Conservation (phyloP, 352 stramenopile species). For the Phytophthora melonis region DNA sequence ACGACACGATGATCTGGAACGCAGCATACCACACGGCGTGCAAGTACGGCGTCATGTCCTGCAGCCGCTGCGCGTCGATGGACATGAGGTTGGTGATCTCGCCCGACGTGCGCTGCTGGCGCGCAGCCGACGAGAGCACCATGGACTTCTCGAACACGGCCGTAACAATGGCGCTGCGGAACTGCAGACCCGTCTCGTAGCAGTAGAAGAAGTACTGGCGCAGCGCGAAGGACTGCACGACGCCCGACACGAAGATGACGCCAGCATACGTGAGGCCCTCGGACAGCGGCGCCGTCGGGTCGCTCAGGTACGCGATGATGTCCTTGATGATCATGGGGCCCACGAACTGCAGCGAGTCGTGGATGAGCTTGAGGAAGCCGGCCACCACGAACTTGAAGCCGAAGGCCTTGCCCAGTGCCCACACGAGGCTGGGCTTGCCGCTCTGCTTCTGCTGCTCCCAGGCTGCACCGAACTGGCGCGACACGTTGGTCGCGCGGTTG, state of each 20-base stretch:
- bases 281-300: slow-evolving; percentile 63
- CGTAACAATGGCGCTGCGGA: slow-evolving; percentile 78
- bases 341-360: slow-evolving; percentile 89
- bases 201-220: slow-evolving; percentile 90
- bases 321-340: slow-evolving; percentile 85
- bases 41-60: slow-evolving; percentile 95
- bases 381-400: slow-evolving; percentile 63
- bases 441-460: slow-evolving; percentile 54
- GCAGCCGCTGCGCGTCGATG: slow-evolving; percentile 96
- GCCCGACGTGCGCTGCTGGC: slow-evolving; percentile 85
- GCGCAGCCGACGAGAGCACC: slow-evolving; percentile 81
- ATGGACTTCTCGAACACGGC: slow-evolving; percentile 88
- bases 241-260: slow-evolving; percentile 75
- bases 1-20: slow-evolving; percentile 85
- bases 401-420: slow-evolving; percentile 60
- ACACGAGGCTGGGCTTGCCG: slow-evolving; percentile 59
- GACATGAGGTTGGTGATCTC: slow-evolving; percentile 98
- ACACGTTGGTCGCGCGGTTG: slow-evolving; percentile 70
- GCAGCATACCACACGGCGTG: slow-evolving; percentile 91
- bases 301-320: slow-evolving; percentile 84
- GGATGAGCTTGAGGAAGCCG: slow-evolving; percentile 80
- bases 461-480: slow-evolving; percentile 47
- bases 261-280: slow-evolving; percentile 70
- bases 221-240: slow-evolving; percentile 81
- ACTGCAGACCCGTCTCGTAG: slow-evolving; percentile 80